Evolutionary conservation across 345 rosid genomes (phyloP).

Genomic region (Murraya koenigii): DNA sequence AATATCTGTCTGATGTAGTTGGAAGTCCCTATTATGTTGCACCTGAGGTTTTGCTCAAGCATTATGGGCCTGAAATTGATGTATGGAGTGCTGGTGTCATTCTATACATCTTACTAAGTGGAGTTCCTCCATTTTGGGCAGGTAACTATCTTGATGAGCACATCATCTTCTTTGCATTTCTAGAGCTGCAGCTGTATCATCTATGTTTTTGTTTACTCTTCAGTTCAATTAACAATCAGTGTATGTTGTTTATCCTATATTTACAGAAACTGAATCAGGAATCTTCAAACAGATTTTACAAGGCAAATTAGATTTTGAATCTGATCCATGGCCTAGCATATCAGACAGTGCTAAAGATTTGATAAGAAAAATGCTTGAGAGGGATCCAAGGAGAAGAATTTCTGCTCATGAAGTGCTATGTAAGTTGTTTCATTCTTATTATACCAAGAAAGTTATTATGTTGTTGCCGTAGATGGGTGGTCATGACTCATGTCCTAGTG

Average conservation of each 20-base stretch:
- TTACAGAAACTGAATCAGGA: constrained; percentile 91
- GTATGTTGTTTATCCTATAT: constrained; percentile 2
- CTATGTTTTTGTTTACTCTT: not conserved
- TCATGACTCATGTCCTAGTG: not conserved
- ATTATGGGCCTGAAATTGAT: constrained; percentile 88
- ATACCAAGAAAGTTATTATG: not conserved
- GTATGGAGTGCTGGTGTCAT: constrained; percentile 99
- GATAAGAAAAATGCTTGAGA: constrained; percentile 81
- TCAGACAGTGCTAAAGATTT: constrained; percentile 93
- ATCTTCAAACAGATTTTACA: constrained; percentile 86
- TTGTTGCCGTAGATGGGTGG: not conserved
- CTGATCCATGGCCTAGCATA: constrained; percentile 94
- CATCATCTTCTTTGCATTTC: not conserved
- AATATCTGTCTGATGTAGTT: constrained; percentile 77
- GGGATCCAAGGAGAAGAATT: constrained; percentile 76
- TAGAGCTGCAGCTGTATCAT: not conserved
- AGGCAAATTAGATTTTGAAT: constrained; percentile 81
- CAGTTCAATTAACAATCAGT: not conserved
- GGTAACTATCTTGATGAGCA: constrained; percentile 34
- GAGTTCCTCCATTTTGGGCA: constrained; percentile 98
- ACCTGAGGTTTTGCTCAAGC: constrained; percentile 85
- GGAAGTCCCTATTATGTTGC: constrained; percentile 99
- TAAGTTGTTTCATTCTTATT: constrained; percentile 37
- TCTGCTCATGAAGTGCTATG: constrained; percentile 89
- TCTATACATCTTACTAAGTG: constrained; percentile 87